Evolutionary conservation across 805 yeast species (phyloP).

Genomic region (Candida tallmaniae): DNA sequence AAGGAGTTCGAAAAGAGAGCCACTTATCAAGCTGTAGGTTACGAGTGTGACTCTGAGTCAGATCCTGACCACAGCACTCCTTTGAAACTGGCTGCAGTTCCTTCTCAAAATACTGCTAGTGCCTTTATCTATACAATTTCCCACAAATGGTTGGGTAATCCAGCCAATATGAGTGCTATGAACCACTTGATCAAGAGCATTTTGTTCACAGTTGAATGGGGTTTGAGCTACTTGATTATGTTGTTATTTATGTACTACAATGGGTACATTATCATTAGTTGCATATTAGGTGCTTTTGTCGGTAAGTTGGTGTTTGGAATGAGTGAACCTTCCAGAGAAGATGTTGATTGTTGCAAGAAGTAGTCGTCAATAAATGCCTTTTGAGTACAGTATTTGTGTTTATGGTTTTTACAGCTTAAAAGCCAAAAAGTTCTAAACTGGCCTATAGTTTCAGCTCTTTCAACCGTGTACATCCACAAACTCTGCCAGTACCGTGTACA

Average conservation of each 20-base stretch:
- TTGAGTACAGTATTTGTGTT: too few relatives aligned
- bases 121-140: slow-evolving; percentile 24
- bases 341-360: slow-evolving; percentile 12
- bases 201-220: slow-evolving; percentile 57
- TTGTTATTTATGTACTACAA: slow-evolving; percentile 72
- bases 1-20: slow-evolving; percentile 19
- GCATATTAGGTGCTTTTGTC: slow-evolving; percentile 56
- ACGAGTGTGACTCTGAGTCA: too few relatives aligned
- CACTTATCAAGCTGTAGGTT: too few relatives aligned
- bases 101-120: slow-evolving; percentile 6
- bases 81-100: too few relatives aligned
- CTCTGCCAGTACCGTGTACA: too few relatives aligned
- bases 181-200: slow-evolving; percentile 50
- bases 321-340: slow-evolving; percentile 32
- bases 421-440: too few relatives aligned
- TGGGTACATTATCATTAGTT: slow-evolving; percentile 61
- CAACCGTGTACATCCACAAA: too few relatives aligned
- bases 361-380: too few relatives aligned
- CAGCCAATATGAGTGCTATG: slow-evolving; percentile 4
- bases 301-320: slow-evolving; percentile 53
- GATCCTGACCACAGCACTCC: too few relatives aligned
- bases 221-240: slow-evolving; percentile 62
- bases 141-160: slow-evolving; percentile 28
- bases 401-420: too few relatives aligned
- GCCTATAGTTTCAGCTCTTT: too few relatives aligned